phyloP scores from a whole-genome alignment of 176 grass and related monocot species.

The Eleusine indica region DNA sequence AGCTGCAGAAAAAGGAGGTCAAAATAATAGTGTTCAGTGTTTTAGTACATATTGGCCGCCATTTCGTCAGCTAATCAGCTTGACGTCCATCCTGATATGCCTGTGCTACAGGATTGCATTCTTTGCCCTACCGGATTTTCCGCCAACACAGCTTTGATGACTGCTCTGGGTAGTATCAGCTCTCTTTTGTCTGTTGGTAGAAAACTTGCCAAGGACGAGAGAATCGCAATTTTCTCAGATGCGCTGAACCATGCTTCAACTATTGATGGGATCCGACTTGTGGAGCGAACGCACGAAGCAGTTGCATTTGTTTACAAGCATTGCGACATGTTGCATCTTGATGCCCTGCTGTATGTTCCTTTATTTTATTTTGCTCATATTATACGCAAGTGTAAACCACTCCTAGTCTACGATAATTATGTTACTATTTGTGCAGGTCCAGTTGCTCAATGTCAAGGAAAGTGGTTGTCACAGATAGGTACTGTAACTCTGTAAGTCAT shows the following conservation, averaged over 20 bases:
- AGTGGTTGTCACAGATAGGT: conserved; percentile 91
- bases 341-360: conserved; percentile 73
- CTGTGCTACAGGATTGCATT: conserved; percentile 67
- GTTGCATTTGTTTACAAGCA: conserved; percentile 79
- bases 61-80: not conserved
- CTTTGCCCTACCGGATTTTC: conserved; percentile 91
- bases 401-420: not conserved
- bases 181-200: conserved; percentile 54
- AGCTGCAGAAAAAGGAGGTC: conserved; percentile 83
- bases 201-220: conserved; percentile 49
- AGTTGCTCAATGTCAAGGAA: conserved; percentile 73
- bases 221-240: conserved; percentile 86
- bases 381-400: too few species aligned
- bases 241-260: conserved; percentile 91
- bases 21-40: too few species aligned
- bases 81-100: not conserved
- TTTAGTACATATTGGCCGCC: too few species aligned
- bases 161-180: conserved; percentile 68
- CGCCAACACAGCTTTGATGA: conserved; percentile 79
- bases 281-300: conserved; percentile 63
- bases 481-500: conserved; percentile 14
- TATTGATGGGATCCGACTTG: conserved; percentile 81
- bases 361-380: conserved; percentile 11
- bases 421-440: conserved; percentile 46
- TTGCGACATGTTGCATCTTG: conserved; percentile 77